Evolutionary conservation across 2,329 filamentous ascomycete genomes (phyloP).

Genomic region (Fusarium nisikadoi): DNA sequence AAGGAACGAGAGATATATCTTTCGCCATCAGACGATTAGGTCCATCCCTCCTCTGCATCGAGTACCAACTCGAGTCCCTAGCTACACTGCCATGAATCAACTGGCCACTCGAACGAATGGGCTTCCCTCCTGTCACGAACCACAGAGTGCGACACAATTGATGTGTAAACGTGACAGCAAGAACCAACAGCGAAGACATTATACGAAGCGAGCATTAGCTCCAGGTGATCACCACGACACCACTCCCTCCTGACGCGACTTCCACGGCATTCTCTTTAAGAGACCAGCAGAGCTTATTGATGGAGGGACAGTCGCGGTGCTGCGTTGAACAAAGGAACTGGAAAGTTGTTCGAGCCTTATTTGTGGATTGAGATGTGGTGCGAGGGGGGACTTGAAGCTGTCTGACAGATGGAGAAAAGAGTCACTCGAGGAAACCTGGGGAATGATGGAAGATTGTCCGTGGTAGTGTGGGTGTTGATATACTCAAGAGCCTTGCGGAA

Average conservation of each 20-base stretch:
- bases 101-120: background rate
- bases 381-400: background rate
- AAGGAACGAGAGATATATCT: background rate
- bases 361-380: conserved; percentile 4
- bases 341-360: conserved; percentile 9
- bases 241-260: background rate
- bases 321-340: conserved; percentile 1
- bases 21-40: background rate
- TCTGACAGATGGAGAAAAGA: background rate
- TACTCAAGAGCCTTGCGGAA: background rate
- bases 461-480: too few relatives aligned
- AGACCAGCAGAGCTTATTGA: background rate
- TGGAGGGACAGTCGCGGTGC: background rate
- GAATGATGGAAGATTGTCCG: background rate
- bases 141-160: background rate
- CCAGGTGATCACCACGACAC: background rate
- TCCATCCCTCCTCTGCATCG: background rate
- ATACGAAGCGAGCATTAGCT: background rate
- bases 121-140: too few relatives aligned
- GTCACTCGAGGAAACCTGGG: fast-evolving
- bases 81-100: background rate
- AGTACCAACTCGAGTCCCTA: fast-evolving
- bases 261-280: background rate
- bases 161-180: background rate
- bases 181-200: background rate